phyloP scores from a whole-genome alignment of 129 eudicot genomes.

The Helichrysum umbraculigerum region DNA sequence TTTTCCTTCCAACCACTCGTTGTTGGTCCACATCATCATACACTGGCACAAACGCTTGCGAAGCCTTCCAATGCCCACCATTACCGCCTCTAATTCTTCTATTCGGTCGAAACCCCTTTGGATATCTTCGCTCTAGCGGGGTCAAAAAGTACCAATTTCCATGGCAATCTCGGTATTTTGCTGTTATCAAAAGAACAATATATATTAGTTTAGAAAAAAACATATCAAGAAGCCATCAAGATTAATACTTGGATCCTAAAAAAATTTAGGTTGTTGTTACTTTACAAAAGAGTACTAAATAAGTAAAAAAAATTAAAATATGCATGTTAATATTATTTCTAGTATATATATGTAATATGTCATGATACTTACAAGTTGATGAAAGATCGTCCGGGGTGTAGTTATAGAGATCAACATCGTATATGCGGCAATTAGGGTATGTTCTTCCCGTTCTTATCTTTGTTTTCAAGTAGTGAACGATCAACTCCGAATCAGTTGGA shows the following conservation, averaged over 20 bases:
- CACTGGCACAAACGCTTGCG: neutral
- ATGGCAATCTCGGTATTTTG: neutral
- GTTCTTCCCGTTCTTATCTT: neutral
- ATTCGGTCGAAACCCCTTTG: neutral
- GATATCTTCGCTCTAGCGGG: neutral
- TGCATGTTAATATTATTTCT: too few species aligned
- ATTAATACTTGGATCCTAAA: neutral
- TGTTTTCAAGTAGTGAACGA: constrained; percentile 15
- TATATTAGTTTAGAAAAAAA: too few species aligned
- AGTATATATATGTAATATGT: neutral
- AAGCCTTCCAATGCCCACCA: neutral
- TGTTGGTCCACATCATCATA: neutral
- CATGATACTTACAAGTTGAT: neutral
- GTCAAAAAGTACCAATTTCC: neutral
- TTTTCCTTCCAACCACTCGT: neutral
- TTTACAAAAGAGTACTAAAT: too few species aligned
- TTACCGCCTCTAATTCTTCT: neutral
- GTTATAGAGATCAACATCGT: constrained; percentile 24
- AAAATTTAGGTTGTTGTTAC: too few species aligned
- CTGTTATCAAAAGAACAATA: neutral
- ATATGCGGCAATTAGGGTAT: constrained; percentile 8
- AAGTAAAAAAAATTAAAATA: too few species aligned
- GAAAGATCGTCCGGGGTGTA: constrained; percentile 12
- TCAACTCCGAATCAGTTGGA: constrained; percentile 22
- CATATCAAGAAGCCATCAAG: neutral